Base-by-base conservation (phyloP, 495 filamentous ascomycete species). In the Hyaloscypha variabilis region DNA sequence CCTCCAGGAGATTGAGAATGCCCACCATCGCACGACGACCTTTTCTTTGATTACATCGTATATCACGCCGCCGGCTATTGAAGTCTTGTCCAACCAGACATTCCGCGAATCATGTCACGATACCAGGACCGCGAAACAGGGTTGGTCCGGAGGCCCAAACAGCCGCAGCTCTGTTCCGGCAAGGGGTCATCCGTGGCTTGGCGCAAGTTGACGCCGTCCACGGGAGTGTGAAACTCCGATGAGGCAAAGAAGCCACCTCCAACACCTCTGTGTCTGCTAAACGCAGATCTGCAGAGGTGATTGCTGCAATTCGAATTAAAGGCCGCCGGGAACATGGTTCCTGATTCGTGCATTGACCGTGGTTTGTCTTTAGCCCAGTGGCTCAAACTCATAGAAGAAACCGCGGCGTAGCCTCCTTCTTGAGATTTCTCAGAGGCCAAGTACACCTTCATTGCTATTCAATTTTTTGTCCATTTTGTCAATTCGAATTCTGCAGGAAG, bases 221-320 rank as follows among this genome's bases (percentile, higher is more conserved):
- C 51, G 25, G 39, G 39, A 54, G 25, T 24, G 25, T 54, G 51
- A 54, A 54, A 54, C 51, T 26, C 51, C 4, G 25, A 24, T 54
- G 51, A 54, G 21, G 51, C 51, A 54, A 54, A 54, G 51, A 54
- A 24, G 23, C 51, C 25, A 54, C 51, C 25, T 54, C 25, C 8
- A 10, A 24, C 51, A 28, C 21, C 25, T 54, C 51, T 54, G 51
- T 8, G 51, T 54, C 23, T 54, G 25, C 51, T 13, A 54, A 54
- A 24, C 51, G 51, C 23, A 24, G 51, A 54, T 54, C 51, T 23
- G 8, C 23, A 54, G 17, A 46, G 39, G 39, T 46, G 17, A 46
- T 46, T 46, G 39, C 39, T 46, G 39, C 39, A 46, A 46, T 46
- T 17, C 39, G 39, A 46, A 46, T 46, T 46, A 46, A 46, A 46